A percentile compares a stretch with the other conserved stretches of the same genome.
These are phyloP conservation scores for Colletotrichum destructivum DNA, from an alignment of 2,329 filamentous ascomycete genomes.

Conservation along the genomic window DNA sequence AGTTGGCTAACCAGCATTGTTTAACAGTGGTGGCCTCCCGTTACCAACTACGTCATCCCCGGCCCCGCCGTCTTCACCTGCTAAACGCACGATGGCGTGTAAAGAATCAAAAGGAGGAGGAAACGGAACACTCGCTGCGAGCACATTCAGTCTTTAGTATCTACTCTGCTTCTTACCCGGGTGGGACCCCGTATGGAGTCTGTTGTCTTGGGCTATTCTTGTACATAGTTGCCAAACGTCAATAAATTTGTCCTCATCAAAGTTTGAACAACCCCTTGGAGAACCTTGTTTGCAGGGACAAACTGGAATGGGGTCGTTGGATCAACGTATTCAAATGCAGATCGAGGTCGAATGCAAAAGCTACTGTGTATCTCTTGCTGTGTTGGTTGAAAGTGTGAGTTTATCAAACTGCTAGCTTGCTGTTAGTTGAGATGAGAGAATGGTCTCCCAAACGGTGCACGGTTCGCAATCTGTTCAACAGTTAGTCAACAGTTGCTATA, in stretches of 20 bases:
- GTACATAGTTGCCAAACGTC: conserved; percentile 1
- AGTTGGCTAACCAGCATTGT: neutral
- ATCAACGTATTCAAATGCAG: neutral
- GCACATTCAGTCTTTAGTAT: neutral
- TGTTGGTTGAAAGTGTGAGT: too few relatives aligned
- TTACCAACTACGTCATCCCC: conserved; percentile 47
- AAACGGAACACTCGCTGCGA: neutral
- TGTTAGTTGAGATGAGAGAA: too few relatives aligned
- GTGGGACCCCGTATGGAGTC: neutral
- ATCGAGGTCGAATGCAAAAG: too few relatives aligned
- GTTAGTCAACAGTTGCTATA: too few relatives aligned
- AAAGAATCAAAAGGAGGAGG: neutral
- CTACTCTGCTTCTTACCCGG: neutral
- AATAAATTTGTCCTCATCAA: neutral
- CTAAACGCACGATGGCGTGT: neutral
- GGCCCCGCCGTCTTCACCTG: conserved; percentile 47
- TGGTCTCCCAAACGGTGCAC: too few relatives aligned
- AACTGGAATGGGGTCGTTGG: neutral
- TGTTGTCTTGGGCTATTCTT: neutral
- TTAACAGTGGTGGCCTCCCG: conserved; percentile 38
- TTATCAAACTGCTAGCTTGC: too few relatives aligned
- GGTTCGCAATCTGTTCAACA: too few relatives aligned
- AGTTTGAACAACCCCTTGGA: too few relatives aligned
- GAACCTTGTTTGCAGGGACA: neutral
- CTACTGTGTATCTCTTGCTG: too few relatives aligned